A percentile compares a stretch with the other conserved stretches of the same genome.
These are phyloP conservation scores for Russula dissimulans DNA, from an alignment of 768 basidiomycete genomes.

Conservation along the genomic window DNA sequence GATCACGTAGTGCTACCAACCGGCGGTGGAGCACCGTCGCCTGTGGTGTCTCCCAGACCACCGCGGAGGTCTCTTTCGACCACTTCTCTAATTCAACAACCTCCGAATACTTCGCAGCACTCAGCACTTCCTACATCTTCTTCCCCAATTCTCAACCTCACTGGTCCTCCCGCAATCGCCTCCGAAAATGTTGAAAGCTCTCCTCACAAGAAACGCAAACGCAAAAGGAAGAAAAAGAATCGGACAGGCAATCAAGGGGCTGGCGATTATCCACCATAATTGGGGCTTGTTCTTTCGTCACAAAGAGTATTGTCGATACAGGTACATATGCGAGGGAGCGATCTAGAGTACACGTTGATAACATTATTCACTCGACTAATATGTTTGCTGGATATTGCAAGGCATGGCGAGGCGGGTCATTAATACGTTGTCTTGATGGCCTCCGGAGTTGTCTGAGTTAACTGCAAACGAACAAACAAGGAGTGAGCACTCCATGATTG, in stretches of 20 bases:
- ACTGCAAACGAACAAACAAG: neutral
- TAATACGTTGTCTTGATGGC: constrained; percentile 27
- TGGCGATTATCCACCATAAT: neutral
- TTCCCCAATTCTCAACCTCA: constrained; percentile 11
- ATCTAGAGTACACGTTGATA: constrained; percentile 11
- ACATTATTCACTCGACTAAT: neutral
- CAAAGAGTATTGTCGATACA: neutral
- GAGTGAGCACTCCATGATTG: neutral
- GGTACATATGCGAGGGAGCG: neutral
- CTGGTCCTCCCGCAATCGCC: constrained; percentile 3
- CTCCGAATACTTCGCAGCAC: neutral
- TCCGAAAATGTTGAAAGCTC: neutral
- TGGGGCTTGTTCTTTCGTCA: neutral
- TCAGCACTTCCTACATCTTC: neutral
- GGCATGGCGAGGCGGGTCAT: neutral
- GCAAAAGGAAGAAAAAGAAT: constrained; percentile 16
- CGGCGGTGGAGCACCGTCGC: neutral
- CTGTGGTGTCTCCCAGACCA: neutral
- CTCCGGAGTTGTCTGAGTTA: constrained; percentile 12
- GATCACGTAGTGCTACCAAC: neutral
- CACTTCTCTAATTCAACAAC: neutral
- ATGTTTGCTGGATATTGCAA: neutral
- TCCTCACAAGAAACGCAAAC: constrained; percentile 7
- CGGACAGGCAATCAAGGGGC: neutral
- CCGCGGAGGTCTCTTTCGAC: neutral